Evolutionary conservation across 768 basidiomycete genomes (phyloP), one percentile per base, ranked within the genome.

Genomic region (Leccinum longicurvipes): DNA sequence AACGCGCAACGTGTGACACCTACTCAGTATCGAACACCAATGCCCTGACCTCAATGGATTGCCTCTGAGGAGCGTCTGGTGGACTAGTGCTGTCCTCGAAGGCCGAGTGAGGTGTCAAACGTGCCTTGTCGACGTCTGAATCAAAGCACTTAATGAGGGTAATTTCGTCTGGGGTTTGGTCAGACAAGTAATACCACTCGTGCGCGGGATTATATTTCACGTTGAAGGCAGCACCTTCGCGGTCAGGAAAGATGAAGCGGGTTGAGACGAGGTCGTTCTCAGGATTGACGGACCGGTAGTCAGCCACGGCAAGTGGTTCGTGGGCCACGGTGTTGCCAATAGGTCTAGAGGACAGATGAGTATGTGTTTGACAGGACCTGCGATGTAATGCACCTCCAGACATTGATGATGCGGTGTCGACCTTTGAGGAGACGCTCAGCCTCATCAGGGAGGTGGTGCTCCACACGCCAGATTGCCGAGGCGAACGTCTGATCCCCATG

Each of bases 401-500:
- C 73, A 57, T 79, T 79, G 63, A 79, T 76, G 60, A 79, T 76
- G 48, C 73, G 75, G 28, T 72, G 68, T 49, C 77, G 75, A 12
- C 70, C 65, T 54, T 74, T 67, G 52, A 79, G 67, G 19, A 79
- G 71, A 15, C 69, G 71, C 55, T 76, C 74, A 1, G 76, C 79
- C 25, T 79, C 77, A 11, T 68, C 71, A 5, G 69, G 68, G 21
- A 74, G 72, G 45, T 78, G 76, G 15, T 64, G 56, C 24, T 69
- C 60, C 0, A 80, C 77, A 6, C 79, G 75, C 19, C 60, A 57
- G n/a, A 70, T 63, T 7, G 71, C 67, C 0, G 77, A 69, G 4
- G 59, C 58, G 53, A 64, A 72, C 0, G 78, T 78, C 67, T 79
- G 79, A 60, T 80, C 78, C 27, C 79, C 74, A 60, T 80, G 78